Evolutionary conservation across 2,329 filamentous ascomycete species (phyloP).

Genomic region (Diaporthe vaccinii): DNA sequence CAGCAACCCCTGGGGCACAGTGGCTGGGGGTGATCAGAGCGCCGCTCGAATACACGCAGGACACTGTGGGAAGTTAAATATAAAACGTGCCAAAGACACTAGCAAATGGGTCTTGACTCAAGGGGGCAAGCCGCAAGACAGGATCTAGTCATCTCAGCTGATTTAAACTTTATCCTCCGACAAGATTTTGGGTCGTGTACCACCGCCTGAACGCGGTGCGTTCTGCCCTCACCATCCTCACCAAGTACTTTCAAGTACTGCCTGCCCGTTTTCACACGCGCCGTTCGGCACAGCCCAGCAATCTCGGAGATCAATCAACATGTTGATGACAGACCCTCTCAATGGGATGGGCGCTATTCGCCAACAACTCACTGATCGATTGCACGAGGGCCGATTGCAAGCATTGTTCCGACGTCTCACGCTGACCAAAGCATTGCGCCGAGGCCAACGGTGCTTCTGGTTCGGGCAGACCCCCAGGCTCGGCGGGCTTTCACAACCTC

Average conservation of each 20-base stretch:
- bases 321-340: slow-evolving; percentile 2
- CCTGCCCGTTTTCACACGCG: background rate
- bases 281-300: background rate
- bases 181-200: slow-evolving; percentile 36
- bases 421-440: slow-evolving; percentile 20
- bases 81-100: slow-evolving; percentile 31
- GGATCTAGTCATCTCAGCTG: slow-evolving; percentile 34
- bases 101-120: slow-evolving; percentile 32
- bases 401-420: background rate
- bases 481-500: slow-evolving; percentile 36
- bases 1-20: slow-evolving; percentile 5
- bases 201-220: slow-evolving; percentile 21
- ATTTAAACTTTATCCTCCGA: slow-evolving; percentile 39
- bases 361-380: background rate
- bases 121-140: slow-evolving; percentile 33
- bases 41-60: slow-evolving; percentile 10
- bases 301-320: background rate
- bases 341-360: background rate
- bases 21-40: slow-evolving; percentile 24
- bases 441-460: slow-evolving; percentile 5
- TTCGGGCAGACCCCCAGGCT: slow-evolving; percentile 43
- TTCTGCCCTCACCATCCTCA: slow-evolving; percentile 21
- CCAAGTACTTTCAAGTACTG: slow-evolving; percentile 20
- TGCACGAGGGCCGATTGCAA: background rate
- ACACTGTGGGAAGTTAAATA: slow-evolving; percentile 24